Conservation (phyloP, 2,329 filamentous ascomycete species). For the Scolecobasidium constrictum region DNA sequence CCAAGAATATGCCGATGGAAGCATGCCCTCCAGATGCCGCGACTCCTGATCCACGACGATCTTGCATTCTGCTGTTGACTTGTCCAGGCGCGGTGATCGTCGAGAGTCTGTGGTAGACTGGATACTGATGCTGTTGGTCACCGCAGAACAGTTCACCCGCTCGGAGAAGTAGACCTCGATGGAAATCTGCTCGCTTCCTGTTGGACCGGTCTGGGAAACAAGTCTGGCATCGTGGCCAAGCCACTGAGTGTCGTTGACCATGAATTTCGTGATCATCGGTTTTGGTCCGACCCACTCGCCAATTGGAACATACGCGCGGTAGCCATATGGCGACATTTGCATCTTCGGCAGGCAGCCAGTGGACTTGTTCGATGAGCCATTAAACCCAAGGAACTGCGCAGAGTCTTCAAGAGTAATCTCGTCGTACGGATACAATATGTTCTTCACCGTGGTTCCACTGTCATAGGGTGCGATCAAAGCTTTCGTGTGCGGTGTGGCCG, state of each 20-base stretch:
- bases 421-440: slow-evolving; percentile 52
- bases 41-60: slow-evolving; percentile 21
- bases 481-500: no score
- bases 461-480: slow-evolving; percentile 48
- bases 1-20: slow-evolving; percentile 45
- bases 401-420: slow-evolving; percentile 33
- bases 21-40: slow-evolving; percentile 27
- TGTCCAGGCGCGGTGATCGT: slow-evolving; percentile 32
- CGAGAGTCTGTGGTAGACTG: slow-evolving; percentile 42
- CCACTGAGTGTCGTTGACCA: no score
- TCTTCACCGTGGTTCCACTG: slow-evolving; percentile 44
- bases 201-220: slow-evolving; percentile 33
- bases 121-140: slow-evolving; percentile 40
- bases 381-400: slow-evolving; percentile 19
- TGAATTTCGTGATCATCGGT: slow-evolving; percentile 49
- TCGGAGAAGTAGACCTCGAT: slow-evolving; percentile 49
- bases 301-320: slow-evolving; percentile 48
- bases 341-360: slow-evolving; percentile 47
- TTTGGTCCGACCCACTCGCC: slow-evolving; percentile 38
- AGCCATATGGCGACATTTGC: slow-evolving; percentile 45
- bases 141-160: slow-evolving; percentile 48
- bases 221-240: slow-evolving; percentile 51
- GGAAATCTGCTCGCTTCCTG: slow-evolving; percentile 31
- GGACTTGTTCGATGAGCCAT: slow-evolving; percentile 35
- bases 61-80: slow-evolving; percentile 25